Conservation (phyloP, 1,284 basidiomycete genomes). For the Pseudozyma flocculosa region DNA sequence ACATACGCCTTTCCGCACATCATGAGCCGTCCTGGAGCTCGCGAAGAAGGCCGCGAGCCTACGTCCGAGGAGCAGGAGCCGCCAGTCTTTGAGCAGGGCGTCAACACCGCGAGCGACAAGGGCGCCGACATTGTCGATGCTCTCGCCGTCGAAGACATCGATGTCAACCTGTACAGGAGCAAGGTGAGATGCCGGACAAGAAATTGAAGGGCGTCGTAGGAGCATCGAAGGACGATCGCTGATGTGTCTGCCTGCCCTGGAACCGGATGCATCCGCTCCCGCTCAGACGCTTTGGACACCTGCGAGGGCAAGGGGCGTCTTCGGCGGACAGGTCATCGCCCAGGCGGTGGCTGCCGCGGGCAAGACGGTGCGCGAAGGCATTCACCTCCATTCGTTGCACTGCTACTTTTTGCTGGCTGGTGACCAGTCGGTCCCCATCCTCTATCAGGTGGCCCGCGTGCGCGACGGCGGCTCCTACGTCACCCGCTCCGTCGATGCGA, state of each 20-base stretch:
- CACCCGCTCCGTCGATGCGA: conserved; percentile 49
- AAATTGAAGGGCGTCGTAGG: too few species aligned
- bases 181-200: too few species aligned
- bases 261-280: neutral
- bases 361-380: conserved; percentile 39
- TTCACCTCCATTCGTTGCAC: conserved; percentile 43
- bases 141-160: conserved; percentile 48
- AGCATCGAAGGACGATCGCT: neutral
- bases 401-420: conserved; percentile 53
- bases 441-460: conserved; percentile 47
- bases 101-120: conserved; percentile 20
- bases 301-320: conserved; percentile 49
- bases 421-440: conserved; percentile 39
- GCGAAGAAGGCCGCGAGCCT: conserved; percentile 37
- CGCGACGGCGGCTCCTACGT: conserved; percentile 54
- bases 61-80: conserved; percentile 41
- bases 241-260: neutral
- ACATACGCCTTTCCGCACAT: neutral
- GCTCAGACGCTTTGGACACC: conserved; percentile 45
- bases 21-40: conserved; percentile 21
- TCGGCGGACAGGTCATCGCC: conserved; percentile 54
- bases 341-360: conserved; percentile 46
- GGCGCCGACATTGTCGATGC: conserved; percentile 34
- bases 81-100: conserved; percentile 38
- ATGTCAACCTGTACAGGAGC: conserved; percentile 43